Conservation (phyloP, 1,284 basidiomycete species). For the Boletus semigastroideus region DNA sequence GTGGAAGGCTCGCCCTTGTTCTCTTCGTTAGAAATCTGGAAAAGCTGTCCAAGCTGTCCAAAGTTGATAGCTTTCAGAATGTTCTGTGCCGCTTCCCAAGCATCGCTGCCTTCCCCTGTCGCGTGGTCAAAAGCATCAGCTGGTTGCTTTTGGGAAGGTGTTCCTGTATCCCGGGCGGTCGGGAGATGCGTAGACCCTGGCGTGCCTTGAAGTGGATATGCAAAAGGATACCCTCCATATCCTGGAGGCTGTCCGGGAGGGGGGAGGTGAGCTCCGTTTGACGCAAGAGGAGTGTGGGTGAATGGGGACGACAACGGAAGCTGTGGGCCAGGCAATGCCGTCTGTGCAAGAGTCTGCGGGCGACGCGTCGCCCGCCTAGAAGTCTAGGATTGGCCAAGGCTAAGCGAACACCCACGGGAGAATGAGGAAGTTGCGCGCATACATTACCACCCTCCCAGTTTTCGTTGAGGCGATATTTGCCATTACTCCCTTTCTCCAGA, state of each 20-base stretch:
- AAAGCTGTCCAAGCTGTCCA: conserved; percentile 48
- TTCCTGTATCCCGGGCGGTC: conserved; percentile 1
- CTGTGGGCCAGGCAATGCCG: conserved; percentile 35
- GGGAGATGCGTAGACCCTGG: conserved; percentile 6
- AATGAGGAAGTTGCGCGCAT: conserved; percentile 30
- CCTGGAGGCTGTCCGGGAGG: conserved; percentile 31
- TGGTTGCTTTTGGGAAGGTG: conserved; percentile 14
- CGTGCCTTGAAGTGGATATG: conserved; percentile 23
- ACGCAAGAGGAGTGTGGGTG: conserved; percentile 53
- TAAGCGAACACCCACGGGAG: conserved; percentile 7
- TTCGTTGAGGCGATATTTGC: conserved; percentile 70
- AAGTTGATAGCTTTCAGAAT: conserved; percentile 77
- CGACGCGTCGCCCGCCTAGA: conserved; percentile 65
- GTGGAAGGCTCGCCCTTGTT: conserved; percentile 21
- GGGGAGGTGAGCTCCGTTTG: conserved; percentile 36
- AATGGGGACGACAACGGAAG: conserved; percentile 52
- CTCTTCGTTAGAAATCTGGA: conserved; percentile 42
- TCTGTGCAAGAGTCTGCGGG: conserved; percentile 56
- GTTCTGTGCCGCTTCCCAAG: conserved; percentile 73
- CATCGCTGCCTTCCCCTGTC: conserved; percentile 48
- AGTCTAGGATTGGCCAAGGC: conserved; percentile 42
- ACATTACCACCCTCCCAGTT: conserved; percentile 80
- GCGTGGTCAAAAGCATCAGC: conserved; percentile 33
- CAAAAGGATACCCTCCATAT: conserved; percentile 27
- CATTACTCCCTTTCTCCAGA: conserved; percentile 65